These are phyloP conservation scores for Geranium brycei DNA, from an alignment of 345 rosid genomes.

Conservation along the genomic window DNA sequence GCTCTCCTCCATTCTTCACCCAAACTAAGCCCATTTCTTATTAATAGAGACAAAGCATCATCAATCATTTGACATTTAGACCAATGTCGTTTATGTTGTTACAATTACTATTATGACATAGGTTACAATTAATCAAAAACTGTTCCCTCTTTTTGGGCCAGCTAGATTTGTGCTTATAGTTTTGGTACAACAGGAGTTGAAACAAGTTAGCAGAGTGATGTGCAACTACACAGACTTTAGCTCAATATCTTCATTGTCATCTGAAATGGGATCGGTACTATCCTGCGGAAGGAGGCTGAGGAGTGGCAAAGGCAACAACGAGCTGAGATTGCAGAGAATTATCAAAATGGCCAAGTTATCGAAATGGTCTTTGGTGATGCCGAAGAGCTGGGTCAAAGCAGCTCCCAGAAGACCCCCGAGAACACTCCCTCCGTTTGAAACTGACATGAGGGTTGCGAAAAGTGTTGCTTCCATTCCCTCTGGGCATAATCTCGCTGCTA, in stretches of 20 bases:
- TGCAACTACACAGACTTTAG: conserved; percentile 35
- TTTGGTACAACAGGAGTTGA: too few relatives aligned
- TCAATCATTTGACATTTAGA: too few relatives aligned
- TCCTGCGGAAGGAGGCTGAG: conserved; percentile 65
- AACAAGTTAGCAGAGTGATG: too few relatives aligned
- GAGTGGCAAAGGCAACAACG: conserved; percentile 82
- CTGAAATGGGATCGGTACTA: conserved; percentile 21
- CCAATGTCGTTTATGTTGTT: too few relatives aligned
- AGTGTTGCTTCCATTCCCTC: conserved; percentile 99
- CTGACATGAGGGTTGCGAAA: conserved; percentile 90
- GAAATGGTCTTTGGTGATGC: conserved; percentile 69
- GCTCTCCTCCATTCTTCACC: too few relatives aligned
- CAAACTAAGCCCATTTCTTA: too few relatives aligned
- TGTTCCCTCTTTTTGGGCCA: too few relatives aligned
- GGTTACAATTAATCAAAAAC: too few relatives aligned
- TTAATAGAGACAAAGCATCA: too few relatives aligned
- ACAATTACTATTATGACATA: too few relatives aligned
- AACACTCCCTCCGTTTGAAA: conserved; percentile 84
- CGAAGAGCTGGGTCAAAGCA: conserved; percentile 66
- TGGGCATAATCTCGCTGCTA: conserved; percentile 84
- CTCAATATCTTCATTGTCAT: conserved; percentile 50
- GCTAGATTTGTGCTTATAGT: too few relatives aligned
- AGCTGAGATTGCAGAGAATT: conserved; percentile 87
- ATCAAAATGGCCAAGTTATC: conserved; percentile 51
- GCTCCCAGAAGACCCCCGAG: conserved; percentile 87